Evolutionary conservation across 805 yeast genomes (phyloP).

Genomic region (Candida glaebosa): DNA sequence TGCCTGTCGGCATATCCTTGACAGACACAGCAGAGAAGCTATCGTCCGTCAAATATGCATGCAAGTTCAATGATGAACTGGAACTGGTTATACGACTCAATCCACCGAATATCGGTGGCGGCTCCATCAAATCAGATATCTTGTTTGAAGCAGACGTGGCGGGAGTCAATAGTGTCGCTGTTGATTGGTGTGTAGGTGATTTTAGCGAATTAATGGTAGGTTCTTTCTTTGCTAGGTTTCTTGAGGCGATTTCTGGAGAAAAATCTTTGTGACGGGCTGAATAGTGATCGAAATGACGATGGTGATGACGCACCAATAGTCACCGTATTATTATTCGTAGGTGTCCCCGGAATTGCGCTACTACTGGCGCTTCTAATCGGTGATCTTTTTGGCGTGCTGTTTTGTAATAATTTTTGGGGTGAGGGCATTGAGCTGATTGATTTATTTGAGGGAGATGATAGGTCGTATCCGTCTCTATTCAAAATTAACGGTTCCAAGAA

Average conservation of each 20-base stretch:
- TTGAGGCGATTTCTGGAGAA: slow-evolving; percentile 25
- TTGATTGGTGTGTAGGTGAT: slow-evolving; percentile 7
- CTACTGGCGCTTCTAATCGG: background rate
- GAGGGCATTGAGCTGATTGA: background rate
- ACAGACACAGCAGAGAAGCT: slow-evolving; percentile 8
- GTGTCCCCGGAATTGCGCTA: slow-evolving; percentile 18
- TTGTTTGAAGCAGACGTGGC: background rate
- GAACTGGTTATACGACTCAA: slow-evolving; percentile 36
- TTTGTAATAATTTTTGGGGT: background rate
- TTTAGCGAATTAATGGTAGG: slow-evolving; percentile 35
- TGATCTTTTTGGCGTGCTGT: background rate
- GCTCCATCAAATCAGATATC: slow-evolving; percentile 29
- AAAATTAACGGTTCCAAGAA: background rate
- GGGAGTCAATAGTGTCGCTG: background rate
- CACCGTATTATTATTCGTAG: slow-evolving; percentile 24
- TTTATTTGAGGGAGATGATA: background rate
- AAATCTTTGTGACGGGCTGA: slow-evolving; percentile 38
- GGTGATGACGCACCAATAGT: slow-evolving; percentile 41
- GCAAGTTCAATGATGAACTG: slow-evolving; percentile 37
- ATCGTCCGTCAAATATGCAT: slow-evolving; percentile 41
- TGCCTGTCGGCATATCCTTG: slow-evolving; percentile 1
- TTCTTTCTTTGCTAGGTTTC: slow-evolving; percentile 6
- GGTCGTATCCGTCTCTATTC: background rate
- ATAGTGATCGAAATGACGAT: slow-evolving; percentile 25
- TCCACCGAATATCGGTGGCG: slow-evolving; percentile 37